Evolutionary conservation across 1,284 basidiomycete genomes (phyloP), one percentile per base, ranked within the genome.

Genomic region (Austroboletus niveus): DNA sequence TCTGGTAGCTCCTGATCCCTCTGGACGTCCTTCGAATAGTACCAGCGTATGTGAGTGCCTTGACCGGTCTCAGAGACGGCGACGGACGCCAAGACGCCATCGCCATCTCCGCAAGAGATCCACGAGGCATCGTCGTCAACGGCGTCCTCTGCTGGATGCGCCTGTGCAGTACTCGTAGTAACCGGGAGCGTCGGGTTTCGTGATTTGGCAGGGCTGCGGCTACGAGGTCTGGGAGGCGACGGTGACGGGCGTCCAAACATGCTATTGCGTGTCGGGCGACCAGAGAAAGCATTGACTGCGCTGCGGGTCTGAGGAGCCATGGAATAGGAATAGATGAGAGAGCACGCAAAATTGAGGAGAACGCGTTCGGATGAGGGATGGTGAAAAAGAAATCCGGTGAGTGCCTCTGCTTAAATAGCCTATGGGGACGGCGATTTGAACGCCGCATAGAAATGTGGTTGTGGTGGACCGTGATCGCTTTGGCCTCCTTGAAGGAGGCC

Each of bases 271-370:
- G 65, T 64, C 9, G 29, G 39, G 38, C 62, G 62, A 40, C 60
- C 55, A 0, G 60, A 52, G 2, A 62, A 56, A 29, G 34, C 1
- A 27, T 52, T 65, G 31, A 47, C 6, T 9, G 46, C 9, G 31
- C 50, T 67, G 15, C 57, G 59, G 0, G 65, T 65, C 42, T 54
- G 59, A 42, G 65, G 65, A 29, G 64, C 49, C 62, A 64, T 67
- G 12, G 5, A 35, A 35, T 43, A 27, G 7, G 15, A 10, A 45
- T 22, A 43, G 20, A 42, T 17, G 17, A 29, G 4, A 14, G 29
- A 11, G 9, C 50, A 29, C 20, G 6, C 2, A 1, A 31, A 22
- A 31, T 20, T 14, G 40, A 34, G 31, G 24, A 31, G 9, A 11
- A 35, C 29, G 15, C 34, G 34, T 35, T n/a, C 4, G n/a, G 14